Conservation (phyloP, 192 early-diverging fungal species). For the Phlyctochytrium arcticum region DNA sequence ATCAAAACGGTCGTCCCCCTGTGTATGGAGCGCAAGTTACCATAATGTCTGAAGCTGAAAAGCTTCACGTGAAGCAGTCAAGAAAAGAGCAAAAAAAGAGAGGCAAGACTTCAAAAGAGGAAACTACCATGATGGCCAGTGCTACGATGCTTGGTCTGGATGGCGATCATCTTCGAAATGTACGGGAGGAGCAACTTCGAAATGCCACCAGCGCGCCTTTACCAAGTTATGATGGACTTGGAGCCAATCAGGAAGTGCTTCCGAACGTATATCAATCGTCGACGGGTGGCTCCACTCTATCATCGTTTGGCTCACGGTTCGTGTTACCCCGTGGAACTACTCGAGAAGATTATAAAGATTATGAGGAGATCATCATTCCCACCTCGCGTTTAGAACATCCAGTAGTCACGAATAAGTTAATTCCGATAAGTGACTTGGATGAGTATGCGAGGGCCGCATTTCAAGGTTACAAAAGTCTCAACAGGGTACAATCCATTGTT, state of each 20-base stretch:
- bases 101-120: constrained; percentile 20
- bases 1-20: no score
- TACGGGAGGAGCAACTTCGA: constrained; percentile 61
- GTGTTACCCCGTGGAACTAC: constrained; percentile 72
- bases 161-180: constrained; percentile 50
- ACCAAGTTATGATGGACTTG: neutral
- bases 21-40: constrained; percentile 62
- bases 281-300: constrained; percentile 63
- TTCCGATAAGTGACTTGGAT: constrained; percentile 71
- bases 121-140: constrained; percentile 48
- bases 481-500: constrained; percentile 94
- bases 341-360: constrained; percentile 71
- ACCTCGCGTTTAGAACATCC: constrained; percentile 61
- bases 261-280: constrained; percentile 83
- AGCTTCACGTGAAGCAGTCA: constrained; percentile 51
- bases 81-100: constrained; percentile 67
- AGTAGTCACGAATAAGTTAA: constrained; percentile 57
- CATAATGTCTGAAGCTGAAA: constrained; percentile 60
- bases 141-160: constrained; percentile 67
- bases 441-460: constrained; percentile 66
- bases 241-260: constrained; percentile 39
- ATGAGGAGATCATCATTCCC: constrained; percentile 91
- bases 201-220: constrained; percentile 28
- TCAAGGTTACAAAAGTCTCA: constrained; percentile 80
- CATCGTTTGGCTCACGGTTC: constrained; percentile 73